These are phyloP conservation scores for Rhizophlyctis rosea DNA, from an alignment of 192 early-diverging fungal species.

Conservation along the genomic window DNA sequence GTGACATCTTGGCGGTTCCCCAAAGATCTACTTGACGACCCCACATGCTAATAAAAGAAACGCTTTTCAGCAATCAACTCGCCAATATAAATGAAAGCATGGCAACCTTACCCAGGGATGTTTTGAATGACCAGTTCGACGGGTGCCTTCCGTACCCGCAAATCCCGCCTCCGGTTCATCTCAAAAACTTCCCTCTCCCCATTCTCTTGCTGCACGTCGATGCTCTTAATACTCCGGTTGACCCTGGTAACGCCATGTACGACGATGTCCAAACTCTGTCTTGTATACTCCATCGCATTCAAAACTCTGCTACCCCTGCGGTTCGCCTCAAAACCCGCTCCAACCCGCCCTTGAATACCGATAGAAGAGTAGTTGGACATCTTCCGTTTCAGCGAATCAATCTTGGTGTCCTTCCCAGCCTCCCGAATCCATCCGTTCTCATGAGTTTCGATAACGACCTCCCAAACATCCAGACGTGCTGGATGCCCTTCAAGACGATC, in stretches of 20 bases:
- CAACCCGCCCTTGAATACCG: conserved; percentile 71
- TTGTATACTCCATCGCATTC: conserved; percentile 66
- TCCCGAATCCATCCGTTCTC: conserved; percentile 61
- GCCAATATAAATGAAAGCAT: not conserved
- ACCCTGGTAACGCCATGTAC: conserved; percentile 58
- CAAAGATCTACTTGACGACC: conserved; percentile 70
- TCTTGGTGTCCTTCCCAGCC: conserved; percentile 54
- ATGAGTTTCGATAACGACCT: conserved; percentile 55
- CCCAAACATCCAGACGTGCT: conserved; percentile 69
- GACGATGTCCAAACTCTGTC: conserved; percentile 60
- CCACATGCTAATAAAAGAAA: conserved; percentile 13
- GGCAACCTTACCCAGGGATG: conserved; percentile 41
- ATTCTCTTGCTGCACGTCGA: no score
- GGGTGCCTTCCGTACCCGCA: conserved; percentile 55
- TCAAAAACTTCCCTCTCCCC: conserved; percentile 46
- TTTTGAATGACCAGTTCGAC: conserved; percentile 74
- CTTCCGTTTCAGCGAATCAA: conserved; percentile 47
- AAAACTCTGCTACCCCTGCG: conserved; percentile 60
- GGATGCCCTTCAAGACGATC: conserved; percentile 60
- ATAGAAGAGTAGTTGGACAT: conserved; percentile 74
- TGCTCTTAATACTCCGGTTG: conserved; percentile 55
- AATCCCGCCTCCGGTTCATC: conserved; percentile 29
- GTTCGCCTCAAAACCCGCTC: conserved; percentile 66
- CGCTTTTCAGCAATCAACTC: not conserved
- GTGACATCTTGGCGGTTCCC: conserved; percentile 47